Base-by-base conservation (phyloP, 805 yeast genomes). In the Deakozyma indianensis region DNA sequence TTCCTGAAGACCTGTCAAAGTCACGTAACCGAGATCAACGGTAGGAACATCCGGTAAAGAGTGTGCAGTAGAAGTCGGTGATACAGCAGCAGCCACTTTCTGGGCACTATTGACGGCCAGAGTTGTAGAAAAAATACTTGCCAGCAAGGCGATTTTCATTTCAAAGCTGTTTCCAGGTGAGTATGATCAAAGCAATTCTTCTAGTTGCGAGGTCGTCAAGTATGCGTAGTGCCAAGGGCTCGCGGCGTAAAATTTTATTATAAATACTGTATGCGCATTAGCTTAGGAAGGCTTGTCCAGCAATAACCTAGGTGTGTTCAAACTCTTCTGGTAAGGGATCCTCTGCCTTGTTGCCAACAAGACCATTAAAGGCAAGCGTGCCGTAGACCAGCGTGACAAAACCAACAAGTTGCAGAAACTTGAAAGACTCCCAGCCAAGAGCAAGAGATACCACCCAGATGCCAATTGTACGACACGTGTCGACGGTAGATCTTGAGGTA, bases 401-500 rank as follows among this genome's bases (percentile, higher is more conserved):
- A 0, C 92, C 94, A 18, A 72, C 23, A 20, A 77, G 63, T 58
- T 83, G 94, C 44, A 79, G 60, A n/a, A 64, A 53, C 20, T 68
- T 68, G 62, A 82, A 83, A 1, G 67, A 54, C 60, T 83, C 92
- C 94, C 92, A 83, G 2, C 90, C 92, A 50, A 83, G 55, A 21
- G 61, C 44, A 43, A 83, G 63, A 0, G 92, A 83, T 5, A 80
- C 72, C 1, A 78, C 32, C 94, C 94, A 83, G 16, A 83, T 88
- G 23, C 80, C 61, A 22, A 82, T 61, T 0, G 92, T 83, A 51
- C 94, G 69, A 48, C 83, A 78, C 0, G 87, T 78, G 56, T 83
- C 94, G 43, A 83, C 73, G 1, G 92, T 83, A 21, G 86, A 77
- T 56, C 92, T 68, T 1, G 88, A 71, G 1, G 94, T 83, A 27